Base-by-base conservation (phyloP, 192 early-diverging fungal genomes). In the Ambispora gerdemannii region DNA sequence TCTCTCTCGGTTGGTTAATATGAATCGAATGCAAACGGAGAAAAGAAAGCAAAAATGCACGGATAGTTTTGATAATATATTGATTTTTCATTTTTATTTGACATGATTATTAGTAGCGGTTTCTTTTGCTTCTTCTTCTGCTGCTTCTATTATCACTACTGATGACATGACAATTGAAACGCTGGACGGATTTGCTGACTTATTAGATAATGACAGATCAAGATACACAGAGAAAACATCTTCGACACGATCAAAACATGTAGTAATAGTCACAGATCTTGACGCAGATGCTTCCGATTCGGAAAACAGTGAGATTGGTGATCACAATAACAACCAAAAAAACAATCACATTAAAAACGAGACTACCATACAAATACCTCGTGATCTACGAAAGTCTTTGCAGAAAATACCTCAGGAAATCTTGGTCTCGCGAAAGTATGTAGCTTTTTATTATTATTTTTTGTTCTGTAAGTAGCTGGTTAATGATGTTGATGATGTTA, bases 351-450 rank as follows among this genome's bases (percentile, higher is more conserved):
- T n/a, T n/a, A n/a, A 34, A 61, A 22, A 28, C 2, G n/a, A 3
- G 6, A 15, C 30, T 7, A 24, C 24, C 8, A 4, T 36, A 38
- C 27, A 64, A 32, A 64, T 64, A 4, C 62, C 62, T 35, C 20
- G 35, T 49, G 33, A 64, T 15, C 17, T 64, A 35, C 20, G n/a
- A 64, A 64, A 64, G 25, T 28, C 38, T 20, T 15, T 36, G 22
- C 34, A 19, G 35, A 64, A 64, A 34, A 47, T 64, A 64, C 62
- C 35, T 25, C 34, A 64, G 8, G 62, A 64, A 31, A 30, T 60
- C 1, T 19, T 60, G 30, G 58, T 31, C 31, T 19, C 58, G 24
- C 24, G 58, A 30, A 60, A 24, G 58, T 60, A 30, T 19, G 58
- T 30, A 60, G n/a, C 31, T 31, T 60, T 31, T 30, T 30, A 30